Evolutionary conservation across 257 asterid genomes (phyloP).

Genomic region (Ophiorrhiza pumila): DNA sequence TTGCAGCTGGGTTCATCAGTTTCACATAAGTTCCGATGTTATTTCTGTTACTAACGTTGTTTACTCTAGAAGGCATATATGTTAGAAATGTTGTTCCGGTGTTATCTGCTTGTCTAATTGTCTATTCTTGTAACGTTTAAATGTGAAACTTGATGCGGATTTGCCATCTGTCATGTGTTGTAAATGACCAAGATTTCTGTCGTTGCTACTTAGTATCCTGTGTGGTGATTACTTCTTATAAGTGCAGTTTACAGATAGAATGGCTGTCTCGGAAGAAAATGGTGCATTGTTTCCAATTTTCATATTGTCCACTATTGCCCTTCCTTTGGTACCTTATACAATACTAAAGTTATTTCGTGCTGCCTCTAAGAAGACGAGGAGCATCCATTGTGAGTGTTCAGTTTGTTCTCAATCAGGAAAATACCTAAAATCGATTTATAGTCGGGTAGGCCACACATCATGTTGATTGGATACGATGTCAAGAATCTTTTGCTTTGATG

Average conservation of each 20-base stretch:
- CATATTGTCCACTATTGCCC: slow-evolving; percentile 68
- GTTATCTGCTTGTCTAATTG: background rate
- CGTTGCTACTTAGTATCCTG: background rate
- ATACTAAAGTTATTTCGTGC: slow-evolving; percentile 65
- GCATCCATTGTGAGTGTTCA: slow-evolving; percentile 78
- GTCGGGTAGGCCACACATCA: slow-evolving; percentile 41
- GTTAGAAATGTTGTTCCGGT: background rate
- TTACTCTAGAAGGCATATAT: background rate
- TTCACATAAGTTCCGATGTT: background rate
- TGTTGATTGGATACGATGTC: slow-evolving; percentile 11
- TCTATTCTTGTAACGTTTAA: background rate
- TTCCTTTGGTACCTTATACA: slow-evolving; percentile 89
- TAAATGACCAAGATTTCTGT: background rate
- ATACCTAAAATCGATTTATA: slow-evolving; percentile 53
- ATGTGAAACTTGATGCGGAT: too few species aligned
- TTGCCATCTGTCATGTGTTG: background rate
- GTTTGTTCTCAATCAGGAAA: slow-evolving; percentile 74
- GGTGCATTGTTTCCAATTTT: slow-evolving; percentile 84
- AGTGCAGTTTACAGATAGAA: slow-evolving; percentile 23
- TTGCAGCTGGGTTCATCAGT: background rate
- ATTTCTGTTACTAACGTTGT: background rate
- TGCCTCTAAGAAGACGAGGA: slow-evolving; percentile 56
- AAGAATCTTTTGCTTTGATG: slow-evolving; percentile 1
- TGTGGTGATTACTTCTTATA: background rate
- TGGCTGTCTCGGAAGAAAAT: slow-evolving; percentile 80